Evolutionary conservation across 2,329 filamentous ascomycete species (phyloP).

Genomic region (Trichoderma aggressivum): DNA sequence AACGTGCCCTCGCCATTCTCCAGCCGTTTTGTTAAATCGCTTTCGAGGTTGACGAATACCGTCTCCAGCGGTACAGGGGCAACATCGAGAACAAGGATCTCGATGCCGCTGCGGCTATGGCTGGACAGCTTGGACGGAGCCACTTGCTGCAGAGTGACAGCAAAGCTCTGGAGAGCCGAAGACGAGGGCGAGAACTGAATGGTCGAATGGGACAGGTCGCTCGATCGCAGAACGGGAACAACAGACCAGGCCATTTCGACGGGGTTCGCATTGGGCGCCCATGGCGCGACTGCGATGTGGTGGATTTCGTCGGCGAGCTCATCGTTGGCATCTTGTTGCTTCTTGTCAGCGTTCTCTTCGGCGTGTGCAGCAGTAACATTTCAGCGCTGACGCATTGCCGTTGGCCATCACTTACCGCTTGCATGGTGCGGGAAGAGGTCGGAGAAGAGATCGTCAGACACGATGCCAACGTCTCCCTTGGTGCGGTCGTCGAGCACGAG

Average conservation of each 20-base stretch:
- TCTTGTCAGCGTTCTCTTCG: neutral
- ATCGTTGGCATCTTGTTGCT: constrained; percentile 33
- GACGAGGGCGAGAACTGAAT: constrained; percentile 74
- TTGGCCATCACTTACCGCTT: constrained; percentile 43
- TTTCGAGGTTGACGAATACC: constrained; percentile 82
- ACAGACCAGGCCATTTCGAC: constrained; percentile 78
- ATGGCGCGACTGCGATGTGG: constrained; percentile 71
- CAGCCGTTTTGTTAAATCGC: constrained; percentile 71
- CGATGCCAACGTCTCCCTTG: constrained; percentile 77
- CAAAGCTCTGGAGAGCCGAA: constrained; percentile 73
- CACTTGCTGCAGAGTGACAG: constrained; percentile 66
- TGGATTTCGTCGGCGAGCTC: constrained; percentile 42
- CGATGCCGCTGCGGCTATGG: constrained; percentile 73
- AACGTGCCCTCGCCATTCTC: constrained; percentile 83
- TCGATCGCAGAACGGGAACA: constrained; percentile 67
- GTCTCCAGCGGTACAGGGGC: constrained; percentile 76
- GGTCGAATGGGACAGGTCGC: constrained; percentile 68
- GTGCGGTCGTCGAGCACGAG: constrained; percentile 82
- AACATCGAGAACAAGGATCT: constrained; percentile 79
- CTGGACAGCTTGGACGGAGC: constrained; percentile 72
- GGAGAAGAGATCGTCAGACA: constrained; percentile 81
- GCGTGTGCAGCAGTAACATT: neutral
- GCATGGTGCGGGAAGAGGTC: constrained; percentile 70
- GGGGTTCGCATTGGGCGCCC: constrained; percentile 57
- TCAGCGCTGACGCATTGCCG: neutral